Percentiles rank a stretch among this genome's conserved stretches.
phyloP scores from a whole-genome alignment of 2,329 filamentous ascomycete species.

The Talaromyces sp. region DNA sequence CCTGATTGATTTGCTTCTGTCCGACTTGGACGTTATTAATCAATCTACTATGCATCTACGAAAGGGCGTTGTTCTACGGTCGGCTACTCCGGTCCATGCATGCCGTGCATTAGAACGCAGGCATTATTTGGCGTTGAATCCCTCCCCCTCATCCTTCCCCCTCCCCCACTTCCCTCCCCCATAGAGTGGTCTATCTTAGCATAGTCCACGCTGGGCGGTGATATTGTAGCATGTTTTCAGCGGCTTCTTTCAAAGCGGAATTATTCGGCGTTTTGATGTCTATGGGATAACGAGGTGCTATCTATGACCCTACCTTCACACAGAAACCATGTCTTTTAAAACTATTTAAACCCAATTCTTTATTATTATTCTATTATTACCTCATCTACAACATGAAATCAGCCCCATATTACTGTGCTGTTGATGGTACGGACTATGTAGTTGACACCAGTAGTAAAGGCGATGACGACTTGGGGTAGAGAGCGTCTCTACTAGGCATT shows the following conservation, averaged over 20 bases:
- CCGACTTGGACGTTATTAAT: conserved; percentile 18
- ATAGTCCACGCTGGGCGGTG: conserved; percentile 18
- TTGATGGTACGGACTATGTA: not conserved
- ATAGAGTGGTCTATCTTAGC: conserved; percentile 15
- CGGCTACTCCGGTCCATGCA: conserved; percentile 7
- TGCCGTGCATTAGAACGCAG: conserved; percentile 13
- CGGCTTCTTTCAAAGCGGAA: conserved; percentile 21
- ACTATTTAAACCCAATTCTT: not conserved
- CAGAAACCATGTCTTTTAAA: not conserved
- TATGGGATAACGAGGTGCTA: conserved; percentile 3
- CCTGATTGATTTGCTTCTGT: not conserved
- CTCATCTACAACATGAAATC: not conserved
- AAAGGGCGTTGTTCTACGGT: conserved; percentile 3
- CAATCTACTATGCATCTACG: conserved; percentile 14
- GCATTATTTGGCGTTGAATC: conserved; percentile 14
- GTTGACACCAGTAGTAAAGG: no score
- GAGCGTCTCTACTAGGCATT: conserved; percentile 1
- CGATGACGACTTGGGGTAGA: no score
- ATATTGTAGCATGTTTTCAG: conserved; percentile 24
- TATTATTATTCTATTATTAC: not conserved
- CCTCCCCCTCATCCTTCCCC: not conserved
- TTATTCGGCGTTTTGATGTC: conserved; percentile 21
- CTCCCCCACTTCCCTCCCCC: not conserved
- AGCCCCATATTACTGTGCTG: not conserved
- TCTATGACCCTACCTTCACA: conserved; percentile 3